A percentile compares a stretch with the other conserved stretches of the same genome.
These are phyloP conservation scores for Dactylonectria estremocensis DNA, from an alignment of 2,329 filamentous ascomycete genomes.

Conservation along the genomic window DNA sequence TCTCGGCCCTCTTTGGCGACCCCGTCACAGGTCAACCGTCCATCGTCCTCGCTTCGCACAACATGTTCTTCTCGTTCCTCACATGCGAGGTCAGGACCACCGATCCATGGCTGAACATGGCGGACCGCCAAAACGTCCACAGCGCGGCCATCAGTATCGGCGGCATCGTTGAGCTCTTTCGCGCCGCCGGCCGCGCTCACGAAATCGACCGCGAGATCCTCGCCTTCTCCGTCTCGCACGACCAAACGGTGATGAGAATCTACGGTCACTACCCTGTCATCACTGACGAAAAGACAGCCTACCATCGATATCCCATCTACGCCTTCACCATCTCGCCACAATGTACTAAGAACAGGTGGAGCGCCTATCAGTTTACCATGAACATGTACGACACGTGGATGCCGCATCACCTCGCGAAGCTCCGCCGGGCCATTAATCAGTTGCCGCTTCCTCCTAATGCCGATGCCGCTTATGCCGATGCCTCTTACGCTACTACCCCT, in stretches of 20 bases:
- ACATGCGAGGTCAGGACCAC: slow-evolving; percentile 65
- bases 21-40: slow-evolving; percentile 52
- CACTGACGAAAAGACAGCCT: too few species aligned
- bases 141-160: slow-evolving; percentile 59
- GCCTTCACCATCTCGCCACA: too few species aligned
- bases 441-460: too few species aligned
- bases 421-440: too few species aligned
- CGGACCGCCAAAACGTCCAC: slow-evolving; percentile 59
- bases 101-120: slow-evolving; percentile 53
- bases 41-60: slow-evolving; percentile 61
- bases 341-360: too few species aligned
- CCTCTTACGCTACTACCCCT: too few species aligned
- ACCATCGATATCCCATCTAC: too few species aligned
- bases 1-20: slow-evolving; percentile 57
- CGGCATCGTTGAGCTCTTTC: slow-evolving; percentile 58
- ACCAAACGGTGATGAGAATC: slow-evolving; percentile 52
- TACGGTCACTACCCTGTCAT: slow-evolving; percentile 58
- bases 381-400: too few species aligned
- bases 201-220: slow-evolving; percentile 60
- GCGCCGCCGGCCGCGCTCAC: slow-evolving; percentile 51
- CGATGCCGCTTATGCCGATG: too few species aligned
- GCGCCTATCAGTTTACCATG: too few species aligned
- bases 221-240: slow-evolving; percentile 59
- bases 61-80: slow-evolving; percentile 67
- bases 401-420: too few species aligned